Conservation (phyloP, 2,329 filamentous ascomycete species). For the Septoria linicola region DNA sequence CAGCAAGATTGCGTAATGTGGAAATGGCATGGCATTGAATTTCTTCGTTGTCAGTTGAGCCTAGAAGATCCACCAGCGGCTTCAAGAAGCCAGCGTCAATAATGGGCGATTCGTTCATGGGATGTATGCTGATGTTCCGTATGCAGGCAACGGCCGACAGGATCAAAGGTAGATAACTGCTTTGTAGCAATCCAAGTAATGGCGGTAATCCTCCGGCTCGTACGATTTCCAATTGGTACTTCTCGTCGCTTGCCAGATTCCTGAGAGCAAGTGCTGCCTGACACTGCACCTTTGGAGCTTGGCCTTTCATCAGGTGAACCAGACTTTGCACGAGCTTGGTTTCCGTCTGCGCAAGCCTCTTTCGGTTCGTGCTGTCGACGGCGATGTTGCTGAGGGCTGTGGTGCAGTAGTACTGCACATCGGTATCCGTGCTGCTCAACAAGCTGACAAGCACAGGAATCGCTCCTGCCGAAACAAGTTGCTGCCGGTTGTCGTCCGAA, state of each 20-base stretch:
- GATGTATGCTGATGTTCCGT: constrained; percentile 97
- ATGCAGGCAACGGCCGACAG: constrained; percentile 97
- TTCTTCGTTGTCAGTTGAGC: constrained; percentile 95
- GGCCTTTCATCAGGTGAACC: constrained; percentile 95
- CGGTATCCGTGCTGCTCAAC: constrained; percentile 86
- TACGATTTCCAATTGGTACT: constrained; percentile 97
- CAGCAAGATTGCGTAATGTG: constrained; percentile 89
- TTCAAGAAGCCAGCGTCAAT: constrained; percentile 96
- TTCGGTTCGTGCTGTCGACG: constrained; percentile 86
- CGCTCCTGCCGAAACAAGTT: constrained; percentile 95
- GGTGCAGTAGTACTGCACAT: constrained; percentile 99
- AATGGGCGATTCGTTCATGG: constrained; percentile 94
- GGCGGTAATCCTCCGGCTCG: constrained; percentile 81
- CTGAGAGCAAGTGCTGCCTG: constrained; percentile 91
- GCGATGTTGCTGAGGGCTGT: constrained; percentile 98
- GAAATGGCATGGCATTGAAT: constrained; percentile 99
- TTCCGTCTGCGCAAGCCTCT: constrained; percentile 87
- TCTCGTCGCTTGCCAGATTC: constrained; percentile 95
- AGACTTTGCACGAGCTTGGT: constrained; percentile 88
- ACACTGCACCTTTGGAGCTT: constrained; percentile 95
- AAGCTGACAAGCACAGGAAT: constrained; percentile 96
- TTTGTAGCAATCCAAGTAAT: constrained; percentile 85
- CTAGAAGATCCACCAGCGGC: constrained; percentile 87
- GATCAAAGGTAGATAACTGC: constrained; percentile 91
- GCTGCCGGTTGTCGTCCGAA: constrained; percentile 96